Conservation (phyloP, 805 yeast species). For the Ogataea naganishii region DNA sequence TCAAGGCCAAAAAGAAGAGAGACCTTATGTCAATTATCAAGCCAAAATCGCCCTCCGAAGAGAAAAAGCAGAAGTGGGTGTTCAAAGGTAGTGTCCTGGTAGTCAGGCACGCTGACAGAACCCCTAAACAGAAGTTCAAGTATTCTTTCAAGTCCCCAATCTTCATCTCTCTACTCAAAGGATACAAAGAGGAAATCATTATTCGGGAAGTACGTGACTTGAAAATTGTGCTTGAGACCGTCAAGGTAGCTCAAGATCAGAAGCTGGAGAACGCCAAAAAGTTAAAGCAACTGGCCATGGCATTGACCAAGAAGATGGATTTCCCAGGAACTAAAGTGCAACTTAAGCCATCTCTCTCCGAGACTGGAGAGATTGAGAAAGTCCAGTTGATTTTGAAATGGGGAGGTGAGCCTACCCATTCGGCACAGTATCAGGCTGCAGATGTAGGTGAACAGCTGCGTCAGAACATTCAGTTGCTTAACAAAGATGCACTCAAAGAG, state of each 20-base stretch:
- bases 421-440: slow-evolving; percentile 87
- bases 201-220: slow-evolving; percentile 85
- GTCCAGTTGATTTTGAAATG: slow-evolving; percentile 94
- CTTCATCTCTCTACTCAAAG: slow-evolving; percentile 80
- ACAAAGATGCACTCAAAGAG: slow-evolving; percentile 75
- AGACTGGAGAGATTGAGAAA: slow-evolving; percentile 65
- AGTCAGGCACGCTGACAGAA: slow-evolving; percentile 95
- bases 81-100: slow-evolving; percentile 89
- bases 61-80: slow-evolving; percentile 87
- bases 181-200: slow-evolving; percentile 93
- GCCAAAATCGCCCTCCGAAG: slow-evolving; percentile 29
- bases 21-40: slow-evolving; percentile 27
- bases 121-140: slow-evolving; percentile 96
- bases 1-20: slow-evolving; percentile 46
- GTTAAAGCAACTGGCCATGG: slow-evolving; percentile 65
- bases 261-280: slow-evolving; percentile 75
- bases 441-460: slow-evolving; percentile 95
- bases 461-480: slow-evolving; percentile 81
- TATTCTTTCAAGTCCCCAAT: slow-evolving; percentile 86
- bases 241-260: slow-evolving; percentile 70
- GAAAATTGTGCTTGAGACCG: slow-evolving; percentile 76
- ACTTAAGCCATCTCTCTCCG: slow-evolving; percentile 74
- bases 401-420: slow-evolving; percentile 99
- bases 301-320: slow-evolving; percentile 79
- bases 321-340: slow-evolving; percentile 97